Evolutionary conservation across 768 basidiomycete species (phyloP), one percentile per base, ranked within the genome.

Genomic region (Postia placenta): DNA sequence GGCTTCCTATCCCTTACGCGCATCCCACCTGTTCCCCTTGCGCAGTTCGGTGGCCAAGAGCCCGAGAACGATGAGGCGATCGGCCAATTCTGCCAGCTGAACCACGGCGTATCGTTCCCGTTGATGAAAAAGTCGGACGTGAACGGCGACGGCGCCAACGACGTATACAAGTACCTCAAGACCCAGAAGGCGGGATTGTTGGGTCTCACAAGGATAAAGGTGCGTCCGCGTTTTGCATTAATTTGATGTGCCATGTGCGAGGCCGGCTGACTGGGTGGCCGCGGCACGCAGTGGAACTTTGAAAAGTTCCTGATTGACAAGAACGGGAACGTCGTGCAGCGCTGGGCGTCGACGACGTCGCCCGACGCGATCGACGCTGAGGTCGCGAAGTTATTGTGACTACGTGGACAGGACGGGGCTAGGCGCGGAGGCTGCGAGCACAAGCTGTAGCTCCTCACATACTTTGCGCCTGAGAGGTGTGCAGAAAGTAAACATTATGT

Each of bases 91-190:
- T 92, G 90, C 70, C 70, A 78, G 44, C 60, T 80, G 53, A 95
- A 93, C 72, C 83, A 93, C 63, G 90, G 90, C 15, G 92, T 97
- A 23, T 80, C 79, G 5, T 95, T 95, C 74, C 90, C 90, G 11
- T 68, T 97, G 43, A 88, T 90, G 83, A 86, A 82, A 71, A 97
- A 95, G 70, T 86, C 86, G 17, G 89, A 96, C 45, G 94, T 96
- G 35, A 97, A 96, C 64, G 93, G 93, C 2, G 81, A 85, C 56
- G 70, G 75, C 55, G 81, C 87, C 50, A 92, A 92, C 67, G 78
- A 87, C 56, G 85, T 92, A 0, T 94, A 76, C 74, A 78, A 85
- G 50, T 93, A 81, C 79, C 75, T 95, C 55, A 95, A 96, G 73
- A 69, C 72, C 23, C 72, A 90, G 67, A 90, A 91, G 64, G 57